Percentiles rank a stretch among this genome's conserved stretches.
phyloP scores from a whole-genome alignment of 2,329 filamentous ascomycete species.

The Microthyrium microscopicum region DNA sequence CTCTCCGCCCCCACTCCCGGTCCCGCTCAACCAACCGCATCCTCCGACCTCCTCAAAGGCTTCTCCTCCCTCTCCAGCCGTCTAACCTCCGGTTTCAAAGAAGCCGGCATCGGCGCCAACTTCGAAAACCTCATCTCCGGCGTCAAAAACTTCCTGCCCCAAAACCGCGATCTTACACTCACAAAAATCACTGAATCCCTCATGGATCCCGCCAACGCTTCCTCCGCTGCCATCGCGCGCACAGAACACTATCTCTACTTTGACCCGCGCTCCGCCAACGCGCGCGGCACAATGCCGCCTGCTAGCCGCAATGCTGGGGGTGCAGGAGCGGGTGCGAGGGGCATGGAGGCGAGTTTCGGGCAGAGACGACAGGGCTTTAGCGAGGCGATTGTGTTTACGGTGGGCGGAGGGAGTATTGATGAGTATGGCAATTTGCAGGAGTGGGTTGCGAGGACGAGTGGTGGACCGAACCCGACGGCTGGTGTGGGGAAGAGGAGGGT shows the following conservation, averaged over 20 bases:
- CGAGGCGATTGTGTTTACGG: conserved; percentile 85
- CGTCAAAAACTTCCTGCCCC: conserved; percentile 96
- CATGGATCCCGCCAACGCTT: conserved; percentile 86
- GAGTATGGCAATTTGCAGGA: conserved; percentile 96
- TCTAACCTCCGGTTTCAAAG: conserved; percentile 85
- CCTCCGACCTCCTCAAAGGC: conserved; percentile 74
- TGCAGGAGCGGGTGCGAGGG: conserved; percentile 30
- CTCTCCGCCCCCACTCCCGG: conserved; percentile 56
- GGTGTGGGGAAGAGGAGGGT: conserved; percentile 61
- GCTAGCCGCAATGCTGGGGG: conserved; percentile 26
- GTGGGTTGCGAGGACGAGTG: conserved; percentile 68
- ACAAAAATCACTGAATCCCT: conserved; percentile 97
- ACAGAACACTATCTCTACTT: conserved; percentile 97
- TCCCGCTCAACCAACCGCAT: conserved; percentile 41
- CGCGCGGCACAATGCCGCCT: conserved; percentile 77
- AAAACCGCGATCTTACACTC: conserved; percentile 84
- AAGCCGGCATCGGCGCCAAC: conserved; percentile 71
- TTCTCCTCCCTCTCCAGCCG: conserved; percentile 86
- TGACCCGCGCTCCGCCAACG: conserved; percentile 84
- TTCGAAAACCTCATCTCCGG: conserved; percentile 89
- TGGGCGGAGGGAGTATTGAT: conserved; percentile 90
- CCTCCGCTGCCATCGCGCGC: conserved; percentile 83
- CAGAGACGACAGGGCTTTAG: conserved; percentile 79
- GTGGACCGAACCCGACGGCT: conserved; percentile 30
- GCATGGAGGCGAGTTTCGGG: conserved; percentile 72